Percentiles rank a stretch among this genome's conserved stretches.
Conservation (phyloP, 1,139 yeast genomes). For the Debaryomyces singareniensis region DNA sequence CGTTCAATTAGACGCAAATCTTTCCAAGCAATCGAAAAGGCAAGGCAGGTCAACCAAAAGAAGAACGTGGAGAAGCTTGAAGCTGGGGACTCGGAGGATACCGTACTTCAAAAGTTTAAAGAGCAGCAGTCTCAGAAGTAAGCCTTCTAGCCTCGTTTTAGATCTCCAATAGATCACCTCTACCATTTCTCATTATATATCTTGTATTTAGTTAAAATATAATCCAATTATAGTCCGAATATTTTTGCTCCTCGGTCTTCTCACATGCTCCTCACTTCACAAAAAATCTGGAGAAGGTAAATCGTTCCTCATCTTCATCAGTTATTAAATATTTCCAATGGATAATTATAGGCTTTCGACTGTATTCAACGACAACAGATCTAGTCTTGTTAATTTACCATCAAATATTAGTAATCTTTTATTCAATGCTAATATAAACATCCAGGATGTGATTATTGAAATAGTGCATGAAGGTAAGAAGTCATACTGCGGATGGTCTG, state of each 20-base stretch:
- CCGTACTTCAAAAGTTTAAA: slow-evolving; percentile 2
- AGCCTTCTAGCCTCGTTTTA: not conserved
- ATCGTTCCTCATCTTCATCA: not conserved
- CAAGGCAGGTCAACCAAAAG: slow-evolving; percentile 46
- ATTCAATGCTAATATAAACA: slow-evolving; percentile 46
- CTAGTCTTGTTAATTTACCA: slow-evolving; percentile 59
- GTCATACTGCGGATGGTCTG: slow-evolving; percentile 77
- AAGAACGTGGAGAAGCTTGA: slow-evolving; percentile 17
- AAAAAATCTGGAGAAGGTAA: slow-evolving; percentile 13
- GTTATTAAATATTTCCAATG: slow-evolving; percentile 16
- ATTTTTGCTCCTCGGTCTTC: slow-evolving; percentile 1
- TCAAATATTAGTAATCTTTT: slow-evolving; percentile 41
- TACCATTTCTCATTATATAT: not conserved
- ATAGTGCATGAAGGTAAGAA: slow-evolving; percentile 19
- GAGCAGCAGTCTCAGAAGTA: slow-evolving; percentile 2
- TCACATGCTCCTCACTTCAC: slow-evolving; percentile 1
- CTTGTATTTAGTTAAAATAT: slow-evolving; percentile 1
- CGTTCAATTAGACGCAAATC: slow-evolving; percentile 62
- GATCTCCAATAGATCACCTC: not conserved
- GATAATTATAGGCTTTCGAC: slow-evolving; percentile 31
- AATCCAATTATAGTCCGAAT: not conserved
- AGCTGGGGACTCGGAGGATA: slow-evolving; percentile 1
- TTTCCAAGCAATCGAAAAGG: slow-evolving; percentile 54
- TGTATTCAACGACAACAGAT: slow-evolving; percentile 31
- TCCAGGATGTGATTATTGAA: slow-evolving; percentile 59